Evolutionary conservation across 148 eudicot species (phyloP).

Genomic region (Hydrangea macrophylla): DNA sequence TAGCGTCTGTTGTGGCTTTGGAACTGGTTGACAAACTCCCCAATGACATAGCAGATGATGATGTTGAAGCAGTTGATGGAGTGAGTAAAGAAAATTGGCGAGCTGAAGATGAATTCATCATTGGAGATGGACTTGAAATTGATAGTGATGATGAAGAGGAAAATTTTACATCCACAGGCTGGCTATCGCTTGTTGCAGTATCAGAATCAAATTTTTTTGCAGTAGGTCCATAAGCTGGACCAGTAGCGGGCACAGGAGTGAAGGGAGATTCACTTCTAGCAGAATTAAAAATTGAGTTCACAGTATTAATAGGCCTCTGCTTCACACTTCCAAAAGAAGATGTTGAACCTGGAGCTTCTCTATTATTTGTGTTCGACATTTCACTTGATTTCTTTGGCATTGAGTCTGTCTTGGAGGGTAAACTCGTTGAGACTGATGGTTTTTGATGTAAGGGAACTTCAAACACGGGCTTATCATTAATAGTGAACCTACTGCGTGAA

Average conservation of each 20-base stretch:
- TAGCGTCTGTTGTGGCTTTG: constrained; percentile 23
- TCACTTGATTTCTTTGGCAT: constrained; percentile 27
- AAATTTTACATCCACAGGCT: constrained; percentile 6
- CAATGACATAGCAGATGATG: constrained; percentile 18
- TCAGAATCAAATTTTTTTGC: constrained; percentile 24
- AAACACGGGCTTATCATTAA: constrained; percentile 19
- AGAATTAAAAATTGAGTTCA: constrained; percentile 23
- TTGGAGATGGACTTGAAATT: constrained; percentile 23
- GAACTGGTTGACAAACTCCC: constrained; percentile 22
- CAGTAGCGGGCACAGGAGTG: constrained; percentile 11
- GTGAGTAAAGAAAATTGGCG: constrained; percentile 27
- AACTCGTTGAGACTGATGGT: constrained; percentile 21
- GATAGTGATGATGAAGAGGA: constrained; percentile 18
- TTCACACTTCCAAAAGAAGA: constrained; percentile 24
- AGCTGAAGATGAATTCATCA: constrained; percentile 19
- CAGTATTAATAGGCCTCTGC: constrained; percentile 16
- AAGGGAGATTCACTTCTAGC: constrained; percentile 27
- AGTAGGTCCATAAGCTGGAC: constrained; percentile 17
- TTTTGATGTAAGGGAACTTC: constrained; percentile 16
- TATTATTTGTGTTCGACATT: constrained; percentile 21
- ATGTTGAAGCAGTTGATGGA: constrained; percentile 19
- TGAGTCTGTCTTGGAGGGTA: constrained; percentile 23
- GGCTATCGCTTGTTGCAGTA: constrained; percentile 25
- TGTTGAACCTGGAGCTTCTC: constrained; percentile 20
- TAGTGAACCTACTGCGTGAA: constrained; percentile 15